Conservation (phyloP, 805 yeast genomes). For the Blastobotrys muscicola region DNA sequence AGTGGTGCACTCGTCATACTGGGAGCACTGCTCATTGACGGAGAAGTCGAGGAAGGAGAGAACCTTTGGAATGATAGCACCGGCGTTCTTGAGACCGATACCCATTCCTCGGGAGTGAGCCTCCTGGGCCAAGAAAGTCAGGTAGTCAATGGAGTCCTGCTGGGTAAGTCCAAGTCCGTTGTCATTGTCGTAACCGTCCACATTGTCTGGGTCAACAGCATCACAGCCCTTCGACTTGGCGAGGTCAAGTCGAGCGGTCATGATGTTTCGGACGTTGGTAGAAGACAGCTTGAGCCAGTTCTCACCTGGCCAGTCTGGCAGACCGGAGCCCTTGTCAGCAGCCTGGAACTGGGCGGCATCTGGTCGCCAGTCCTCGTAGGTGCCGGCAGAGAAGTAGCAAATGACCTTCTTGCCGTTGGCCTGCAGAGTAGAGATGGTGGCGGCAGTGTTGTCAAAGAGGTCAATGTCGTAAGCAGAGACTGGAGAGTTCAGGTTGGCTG, state of each 20-base stretch:
- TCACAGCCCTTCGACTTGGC: constrained; percentile 23
- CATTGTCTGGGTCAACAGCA: constrained; percentile 27
- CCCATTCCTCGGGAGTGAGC: constrained; percentile 20
- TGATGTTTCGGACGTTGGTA: constrained; percentile 17
- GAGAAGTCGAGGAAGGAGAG: constrained; percentile 20
- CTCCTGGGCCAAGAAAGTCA: constrained; percentile 17
- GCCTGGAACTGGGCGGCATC: constrained; percentile 18
- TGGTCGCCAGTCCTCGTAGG: constrained; percentile 25
- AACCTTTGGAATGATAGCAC: constrained; percentile 18
- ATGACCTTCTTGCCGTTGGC: constrained; percentile 20
- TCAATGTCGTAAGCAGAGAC: constrained; percentile 24
- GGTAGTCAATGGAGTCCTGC: constrained; percentile 20
- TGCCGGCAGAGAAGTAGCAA: constrained; percentile 28
- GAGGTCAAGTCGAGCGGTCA: constrained; percentile 17
- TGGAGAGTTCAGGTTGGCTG: constrained; percentile 8
- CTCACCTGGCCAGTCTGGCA: constrained; percentile 27
- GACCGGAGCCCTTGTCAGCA: constrained; percentile 20
- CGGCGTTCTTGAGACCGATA: constrained; percentile 24
- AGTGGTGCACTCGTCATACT: constrained; percentile 22
- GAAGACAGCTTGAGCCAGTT: constrained; percentile 23
- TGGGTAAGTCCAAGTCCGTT: constrained; percentile 24
- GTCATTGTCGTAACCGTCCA: constrained; percentile 26
- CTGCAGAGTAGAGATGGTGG: constrained; percentile 17
- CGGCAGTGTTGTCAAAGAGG: constrained; percentile 16
- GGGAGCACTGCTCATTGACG: constrained; percentile 26